Evolutionary conservation across 257 asterid genomes (phyloP), one percentile per base, ranked within the genome.

Genomic region (Prunella vulgaris): DNA sequence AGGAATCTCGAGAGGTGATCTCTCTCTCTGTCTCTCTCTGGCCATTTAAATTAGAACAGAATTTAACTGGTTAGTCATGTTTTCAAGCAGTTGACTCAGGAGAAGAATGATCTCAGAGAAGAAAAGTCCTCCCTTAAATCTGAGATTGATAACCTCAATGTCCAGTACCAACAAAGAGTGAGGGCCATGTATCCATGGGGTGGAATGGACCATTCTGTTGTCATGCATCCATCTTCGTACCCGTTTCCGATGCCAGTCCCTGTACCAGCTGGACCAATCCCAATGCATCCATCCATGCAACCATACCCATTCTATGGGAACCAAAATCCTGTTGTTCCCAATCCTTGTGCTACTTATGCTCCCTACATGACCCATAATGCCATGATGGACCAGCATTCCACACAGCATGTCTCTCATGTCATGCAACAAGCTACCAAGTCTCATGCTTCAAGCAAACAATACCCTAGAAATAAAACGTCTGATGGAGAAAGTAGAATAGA

Each of bases 211-310:
- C 99, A 80, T 69, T 85, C 98, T 7, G 79, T 95, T 2, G 90
- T 90, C 79, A 89, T 92, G 97, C 98, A 91, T 79, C 96, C 97
- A 20, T 81, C 96, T 78, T 81, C 97, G 20, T 94, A 94, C 77
- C 88, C 96, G 7, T 94, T 68, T 74, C 89, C 97, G 0, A 60
- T 92, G 90, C 96, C 99, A 21, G 80, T 95, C 69, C 95, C 98
- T 0, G 79, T 95, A 48, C 87, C 98, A 35, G 76, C 95, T 21
- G 99, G 94, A 60, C 90, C 98, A 10, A 87, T 92, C 57, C 92
- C 97, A 35, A 57, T 94, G 87, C 97, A 94, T 76, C 97, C 97
- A 63, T 84, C 99, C 22, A 1, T 93, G 83, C 97, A 91, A 81
- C 95, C 97, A 25, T 95, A 85, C 76, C 96, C 94, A 0, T 82